phyloP scores from a whole-genome alignment of 208 protist species.

The Tritrichomonas musculus region DNA sequence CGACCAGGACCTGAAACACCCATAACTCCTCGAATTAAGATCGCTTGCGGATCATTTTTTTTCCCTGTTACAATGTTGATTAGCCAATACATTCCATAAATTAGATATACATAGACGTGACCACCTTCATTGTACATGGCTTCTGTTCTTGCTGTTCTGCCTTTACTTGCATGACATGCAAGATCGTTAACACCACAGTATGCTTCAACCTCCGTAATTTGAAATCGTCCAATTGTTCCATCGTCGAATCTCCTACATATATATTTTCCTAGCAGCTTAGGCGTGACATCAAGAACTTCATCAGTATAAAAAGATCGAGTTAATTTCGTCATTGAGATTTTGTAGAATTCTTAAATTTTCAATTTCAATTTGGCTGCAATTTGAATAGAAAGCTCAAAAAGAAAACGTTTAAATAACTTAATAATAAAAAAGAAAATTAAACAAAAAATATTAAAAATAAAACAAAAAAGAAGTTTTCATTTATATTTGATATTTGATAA shows the following conservation, averaged over 20 bases:
- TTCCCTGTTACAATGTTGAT: not conserved
- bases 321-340: too few relatives aligned
- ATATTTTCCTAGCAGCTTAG: not conserved
- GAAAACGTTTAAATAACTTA: too few relatives aligned
- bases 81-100: conserved; percentile 27
- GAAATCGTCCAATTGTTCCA: not conserved
- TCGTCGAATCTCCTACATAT: not conserved
- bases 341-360: too few relatives aligned
- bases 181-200: not conserved
- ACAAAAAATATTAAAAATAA: too few relatives aligned
- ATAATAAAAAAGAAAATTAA: too few relatives aligned
- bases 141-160: not conserved
- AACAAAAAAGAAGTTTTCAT: too few relatives aligned
- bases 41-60: not conserved
- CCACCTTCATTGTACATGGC: not conserved
- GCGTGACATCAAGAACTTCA: not conserved
- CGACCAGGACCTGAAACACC: not conserved
- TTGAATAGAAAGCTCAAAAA: too few relatives aligned
- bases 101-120: not conserved
- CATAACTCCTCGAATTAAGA: not conserved
- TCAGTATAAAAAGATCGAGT: not conserved
- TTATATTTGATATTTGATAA: too few relatives aligned
- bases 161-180: not conserved
- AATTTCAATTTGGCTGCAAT: too few relatives aligned
- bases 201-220: conserved; percentile 6